phyloP scores from a whole-genome alignment of 1,284 basidiomycete genomes.

The Amylostereum areolatum region DNA sequence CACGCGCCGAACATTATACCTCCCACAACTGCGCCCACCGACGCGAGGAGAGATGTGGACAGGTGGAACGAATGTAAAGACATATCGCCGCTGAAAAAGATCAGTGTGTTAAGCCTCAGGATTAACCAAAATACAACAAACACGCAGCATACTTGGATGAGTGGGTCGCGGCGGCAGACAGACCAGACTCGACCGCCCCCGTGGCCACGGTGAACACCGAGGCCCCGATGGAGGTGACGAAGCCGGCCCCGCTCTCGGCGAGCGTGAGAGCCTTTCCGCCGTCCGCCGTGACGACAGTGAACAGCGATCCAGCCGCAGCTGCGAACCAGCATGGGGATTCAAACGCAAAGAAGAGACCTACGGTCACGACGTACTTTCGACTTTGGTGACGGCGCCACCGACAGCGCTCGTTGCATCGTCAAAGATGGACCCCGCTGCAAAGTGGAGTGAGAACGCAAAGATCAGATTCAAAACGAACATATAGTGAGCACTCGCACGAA shows the following conservation, averaged over 20 bases:
- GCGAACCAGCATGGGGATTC: constrained; percentile 2
- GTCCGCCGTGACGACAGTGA: constrained; percentile 30
- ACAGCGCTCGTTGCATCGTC: constrained; percentile 1
- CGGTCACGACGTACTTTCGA: constrained; percentile 40
- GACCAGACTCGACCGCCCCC: constrained; percentile 10
- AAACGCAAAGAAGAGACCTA: not conserved
- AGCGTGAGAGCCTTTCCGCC: constrained; percentile 40
- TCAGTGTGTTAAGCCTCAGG: too few species aligned
- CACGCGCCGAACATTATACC: too few species aligned
- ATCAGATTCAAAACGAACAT: too few species aligned
- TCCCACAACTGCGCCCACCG: too few species aligned
- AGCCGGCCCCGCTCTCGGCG: constrained; percentile 37
- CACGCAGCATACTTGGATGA: too few species aligned
- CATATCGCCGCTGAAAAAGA: too few species aligned
- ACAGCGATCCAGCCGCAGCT: constrained; percentile 38
- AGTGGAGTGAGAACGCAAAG: too few species aligned
- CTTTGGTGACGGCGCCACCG: constrained; percentile 30
- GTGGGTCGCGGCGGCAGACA: constrained; percentile 20
- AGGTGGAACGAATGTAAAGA: too few species aligned
- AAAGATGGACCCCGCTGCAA: too few species aligned
- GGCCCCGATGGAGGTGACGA: constrained; percentile 45
- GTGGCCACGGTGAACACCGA: constrained; percentile 40
- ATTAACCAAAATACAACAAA: too few species aligned
- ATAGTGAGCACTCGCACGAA: not conserved
- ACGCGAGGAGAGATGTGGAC: too few species aligned